Conservation (phyloP, 2,329 filamentous ascomycete species). For the Pseudogymnoascus sp. region DNA sequence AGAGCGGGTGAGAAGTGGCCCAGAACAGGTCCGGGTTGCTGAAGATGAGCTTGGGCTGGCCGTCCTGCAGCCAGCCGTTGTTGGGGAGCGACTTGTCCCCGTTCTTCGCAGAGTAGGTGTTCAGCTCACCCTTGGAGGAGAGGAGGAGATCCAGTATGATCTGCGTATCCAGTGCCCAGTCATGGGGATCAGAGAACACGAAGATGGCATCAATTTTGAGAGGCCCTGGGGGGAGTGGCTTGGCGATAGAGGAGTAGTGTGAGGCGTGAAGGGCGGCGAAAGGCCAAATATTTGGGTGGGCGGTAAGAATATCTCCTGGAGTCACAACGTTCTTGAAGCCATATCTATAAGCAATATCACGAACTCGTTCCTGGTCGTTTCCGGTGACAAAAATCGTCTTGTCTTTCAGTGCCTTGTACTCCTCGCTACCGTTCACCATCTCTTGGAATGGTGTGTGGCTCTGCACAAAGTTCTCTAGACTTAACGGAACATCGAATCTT, state of each 20-base stretch:
- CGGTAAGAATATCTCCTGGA: conserved; percentile 72
- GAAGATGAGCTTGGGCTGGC: conserved; percentile 76
- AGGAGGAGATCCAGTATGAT: conserved; percentile 77
- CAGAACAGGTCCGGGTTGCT: conserved; percentile 87
- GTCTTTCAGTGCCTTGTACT: conserved; percentile 44
- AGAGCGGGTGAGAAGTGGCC: conserved; percentile 76
- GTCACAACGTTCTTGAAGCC: conserved; percentile 79
- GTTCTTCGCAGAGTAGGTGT: conserved; percentile 70
- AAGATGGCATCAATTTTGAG: conserved; percentile 85
- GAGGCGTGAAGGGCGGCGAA: conserved; percentile 62
- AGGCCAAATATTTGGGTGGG: conserved; percentile 71
- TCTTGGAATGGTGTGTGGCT: conserved; percentile 85
- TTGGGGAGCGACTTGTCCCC: conserved; percentile 57
- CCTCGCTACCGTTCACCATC: conserved; percentile 52
- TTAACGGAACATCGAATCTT: conserved; percentile 56
- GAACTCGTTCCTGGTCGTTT: conserved; percentile 48
- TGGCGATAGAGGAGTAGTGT: conserved; percentile 52
- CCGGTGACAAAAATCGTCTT: conserved; percentile 71
- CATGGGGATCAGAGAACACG: conserved; percentile 90
- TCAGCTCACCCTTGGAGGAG: conserved; percentile 69
- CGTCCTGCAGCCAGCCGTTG: conserved; percentile 72
- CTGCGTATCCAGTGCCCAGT: conserved; percentile 88
- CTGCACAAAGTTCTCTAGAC: conserved; percentile 69
- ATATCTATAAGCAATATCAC: conserved; percentile 37
- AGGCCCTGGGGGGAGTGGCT: conserved; percentile 46